Base-by-base conservation (phyloP, 2,329 filamentous ascomycete genomes). In the Tricladium varicosporioides region DNA sequence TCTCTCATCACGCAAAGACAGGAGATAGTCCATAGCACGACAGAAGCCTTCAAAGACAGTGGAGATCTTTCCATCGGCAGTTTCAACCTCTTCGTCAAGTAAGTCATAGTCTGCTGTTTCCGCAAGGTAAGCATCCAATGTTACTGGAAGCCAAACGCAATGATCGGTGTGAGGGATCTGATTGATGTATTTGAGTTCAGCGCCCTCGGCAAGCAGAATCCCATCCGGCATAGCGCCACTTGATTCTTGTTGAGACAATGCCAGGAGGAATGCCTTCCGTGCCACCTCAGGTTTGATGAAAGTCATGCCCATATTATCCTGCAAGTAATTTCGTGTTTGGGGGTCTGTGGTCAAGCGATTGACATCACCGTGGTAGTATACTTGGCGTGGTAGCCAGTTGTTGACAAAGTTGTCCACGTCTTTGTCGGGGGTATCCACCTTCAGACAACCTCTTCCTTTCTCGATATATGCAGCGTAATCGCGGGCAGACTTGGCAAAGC, bases 221-320 rank as follows among this genome's bases (percentile, higher is more conserved):
- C 80, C 80, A 63, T 84, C 80, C 0, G 81, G 81, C 80, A 83
- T 82, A 14, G 79, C 74, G n/a, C 81, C 81, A 18, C 72, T 79
- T 13, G 74, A 67, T 61, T 82, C 78, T 63, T 84, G 81, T 61
- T 84, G 81, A 0, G 75, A 72, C 2, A 83, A 72, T 0, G 80
- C 75, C 1, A 68, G 79, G 43, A 81, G 48, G 56, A 84, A 75
- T 5, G 80, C 76, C 31, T 71, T 69, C 3, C 80, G 77, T 16
- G 79, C 72, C 1, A 80, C 76, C 2, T 72, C 67, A 0, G 81
- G 79, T 57, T 77, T 76, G 70, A 83, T 79, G 68, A 77, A 83
- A 49, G 75, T 77, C 80, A 84, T 84, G 55, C 80, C 80, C 80
- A 84, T 83, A 67, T 81, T 82, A 68, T 84, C 81, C 64, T 84